Conservation (phyloP, 1,284 basidiomycete species). For the Ceratobasidium papillatum region DNA sequence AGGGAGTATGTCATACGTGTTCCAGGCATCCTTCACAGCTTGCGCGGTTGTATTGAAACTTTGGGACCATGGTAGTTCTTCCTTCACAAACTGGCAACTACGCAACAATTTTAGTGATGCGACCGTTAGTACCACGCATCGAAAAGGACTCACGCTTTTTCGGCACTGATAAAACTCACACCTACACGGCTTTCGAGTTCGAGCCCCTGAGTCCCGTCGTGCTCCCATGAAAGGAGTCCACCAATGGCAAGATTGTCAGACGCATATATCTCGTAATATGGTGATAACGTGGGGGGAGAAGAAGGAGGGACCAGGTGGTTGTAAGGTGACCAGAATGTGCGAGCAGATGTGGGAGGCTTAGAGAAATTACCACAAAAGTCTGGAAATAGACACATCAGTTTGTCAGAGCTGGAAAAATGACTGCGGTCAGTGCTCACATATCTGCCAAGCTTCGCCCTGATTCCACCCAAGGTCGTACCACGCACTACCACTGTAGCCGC, state of each 20-base stretch:
- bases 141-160: slow-evolving; percentile 15
- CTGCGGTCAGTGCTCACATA: not conserved
- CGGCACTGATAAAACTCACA: slow-evolving; percentile 24
- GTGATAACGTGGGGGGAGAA: slow-evolving; percentile 5
- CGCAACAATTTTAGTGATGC: not conserved
- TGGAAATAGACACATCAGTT: not conserved
- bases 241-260: slow-evolving; percentile 30
- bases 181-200: slow-evolving; percentile 17
- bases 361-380: slow-evolving; percentile 34
- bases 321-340: slow-evolving; percentile 29
- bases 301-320: slow-evolving; percentile 24
- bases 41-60: slow-evolving; percentile 27
- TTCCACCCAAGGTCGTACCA: slow-evolving; percentile 35
- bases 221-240: slow-evolving; percentile 27
- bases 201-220: not conserved
- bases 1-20: not conserved
- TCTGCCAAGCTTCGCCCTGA: slow-evolving; percentile 32
- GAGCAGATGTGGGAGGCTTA: not conserved
- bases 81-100: slow-evolving; percentile 28
- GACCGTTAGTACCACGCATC: not conserved
- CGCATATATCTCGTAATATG: slow-evolving; percentile 34
- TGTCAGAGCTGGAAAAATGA: not conserved
- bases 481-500: slow-evolving; percentile 24
- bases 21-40: slow-evolving; percentile 18
- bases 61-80: slow-evolving; percentile 20